Evolutionary conservation across 441 rosid genomes (phyloP).

Genomic region (Gossypium gossypioides): DNA sequence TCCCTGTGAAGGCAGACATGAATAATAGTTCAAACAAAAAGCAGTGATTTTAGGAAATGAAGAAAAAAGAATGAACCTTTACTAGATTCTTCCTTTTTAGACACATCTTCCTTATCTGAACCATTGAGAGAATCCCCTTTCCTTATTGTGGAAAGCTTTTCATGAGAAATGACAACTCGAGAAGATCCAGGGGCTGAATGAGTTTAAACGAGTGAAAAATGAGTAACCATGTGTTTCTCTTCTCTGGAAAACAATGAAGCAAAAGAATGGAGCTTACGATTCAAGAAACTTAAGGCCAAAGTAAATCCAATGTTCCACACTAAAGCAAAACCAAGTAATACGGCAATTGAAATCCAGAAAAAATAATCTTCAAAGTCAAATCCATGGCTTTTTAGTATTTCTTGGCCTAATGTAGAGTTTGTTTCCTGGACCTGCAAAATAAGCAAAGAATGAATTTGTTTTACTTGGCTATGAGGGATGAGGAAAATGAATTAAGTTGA

Average conservation of each 20-base stretch:
- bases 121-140: conserved; percentile 25
- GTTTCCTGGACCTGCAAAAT: conserved; percentile 18
- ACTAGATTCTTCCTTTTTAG: conserved; percentile 10
- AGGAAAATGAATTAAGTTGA: too few relatives aligned
- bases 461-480: too few relatives aligned
- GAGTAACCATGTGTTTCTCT: background rate
- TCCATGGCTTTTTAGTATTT: conserved; percentile 31
- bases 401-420: conserved; percentile 31
- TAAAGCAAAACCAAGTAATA: conserved; percentile 29
- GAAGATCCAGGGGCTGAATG: conserved; percentile 43
- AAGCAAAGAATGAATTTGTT: conserved; percentile 6
- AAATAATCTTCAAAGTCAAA: conserved; percentile 25
- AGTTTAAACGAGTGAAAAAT: background rate
- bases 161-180: conserved; percentile 37
- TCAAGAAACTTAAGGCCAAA: conserved; percentile 36
- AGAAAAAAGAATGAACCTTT: conserved; percentile 11
- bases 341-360: conserved; percentile 35
- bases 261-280: conserved; percentile 23
- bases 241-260: background rate
- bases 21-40: background rate
- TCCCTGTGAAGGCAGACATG: conserved; percentile 20
- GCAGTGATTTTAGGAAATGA: background rate
- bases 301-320: conserved; percentile 32
- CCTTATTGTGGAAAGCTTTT: conserved; percentile 26
- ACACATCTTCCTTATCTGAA: background rate